Conservation (phyloP, 768 basidiomycete genomes). For the Phaffia tasmanica region DNA sequence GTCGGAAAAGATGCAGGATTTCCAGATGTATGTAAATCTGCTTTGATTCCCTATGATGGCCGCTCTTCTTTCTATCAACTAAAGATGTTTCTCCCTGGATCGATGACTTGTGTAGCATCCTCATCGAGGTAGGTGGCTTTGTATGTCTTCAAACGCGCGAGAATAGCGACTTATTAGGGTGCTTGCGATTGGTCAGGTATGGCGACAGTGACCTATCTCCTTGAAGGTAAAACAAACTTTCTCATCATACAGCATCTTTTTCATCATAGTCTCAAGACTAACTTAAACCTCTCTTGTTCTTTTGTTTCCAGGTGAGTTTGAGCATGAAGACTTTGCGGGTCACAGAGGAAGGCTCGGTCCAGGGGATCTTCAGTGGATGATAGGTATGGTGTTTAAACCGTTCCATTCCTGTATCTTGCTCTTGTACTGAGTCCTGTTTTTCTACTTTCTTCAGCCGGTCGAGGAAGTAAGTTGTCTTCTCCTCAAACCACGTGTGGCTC, state of each 20-base stretch:
- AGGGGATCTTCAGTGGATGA: constrained; percentile 90
- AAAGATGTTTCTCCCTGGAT: not conserved
- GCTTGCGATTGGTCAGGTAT: constrained; percentile 36
- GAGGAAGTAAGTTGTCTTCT: constrained; percentile 45
- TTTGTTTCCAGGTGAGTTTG: constrained; percentile 45
- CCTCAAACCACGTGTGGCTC: constrained; percentile 1
- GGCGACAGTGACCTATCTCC: constrained; percentile 60
- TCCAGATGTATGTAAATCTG: constrained; percentile 46
- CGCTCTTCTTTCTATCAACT: constrained; percentile 36
- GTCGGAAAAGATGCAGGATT: constrained; percentile 45
- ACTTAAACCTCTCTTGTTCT: not conserved
- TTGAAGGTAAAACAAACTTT: constrained; percentile 46
- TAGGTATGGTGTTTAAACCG: constrained; percentile 34
- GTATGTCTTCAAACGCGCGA: too few relatives aligned
- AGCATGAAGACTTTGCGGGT: constrained; percentile 81
- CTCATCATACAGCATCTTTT: not conserved
- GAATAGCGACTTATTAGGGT: constrained; percentile 39
- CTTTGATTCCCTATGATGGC: constrained; percentile 39
- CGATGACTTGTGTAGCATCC: constrained; percentile 40
- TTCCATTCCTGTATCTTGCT: not conserved
- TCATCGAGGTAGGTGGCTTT: constrained; percentile 50
- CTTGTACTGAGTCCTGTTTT: not conserved
- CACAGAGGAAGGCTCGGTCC: constrained; percentile 32
- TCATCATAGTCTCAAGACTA: constrained; percentile 1
- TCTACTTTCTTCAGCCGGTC: constrained; percentile 38